Evolutionary conservation across 805 yeast species (phyloP).

Genomic region (Saturnispora serradocipensis): DNA sequence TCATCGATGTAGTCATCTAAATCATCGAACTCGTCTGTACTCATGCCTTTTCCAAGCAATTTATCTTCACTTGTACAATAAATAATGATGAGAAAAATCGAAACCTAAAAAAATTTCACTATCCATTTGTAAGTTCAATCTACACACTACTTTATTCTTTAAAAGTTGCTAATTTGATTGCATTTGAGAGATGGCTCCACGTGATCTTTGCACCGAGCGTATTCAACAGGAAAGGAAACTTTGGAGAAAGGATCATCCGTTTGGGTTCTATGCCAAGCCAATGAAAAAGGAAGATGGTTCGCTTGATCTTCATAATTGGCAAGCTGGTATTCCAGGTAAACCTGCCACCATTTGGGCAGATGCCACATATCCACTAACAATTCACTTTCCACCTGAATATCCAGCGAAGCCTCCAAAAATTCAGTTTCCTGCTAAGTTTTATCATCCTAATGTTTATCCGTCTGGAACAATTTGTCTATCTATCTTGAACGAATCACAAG

Average conservation of each 20-base stretch:
- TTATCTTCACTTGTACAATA: not conserved
- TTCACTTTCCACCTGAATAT: conserved; percentile 80
- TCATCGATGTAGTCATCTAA: conserved; percentile 82
- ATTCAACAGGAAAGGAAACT: conserved; percentile 91
- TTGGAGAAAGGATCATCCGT: conserved; percentile 98
- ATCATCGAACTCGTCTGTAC: conserved; percentile 64
- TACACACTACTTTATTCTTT: not conserved
- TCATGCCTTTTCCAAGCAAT: conserved; percentile 4
- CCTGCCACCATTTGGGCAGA: conserved; percentile 79
- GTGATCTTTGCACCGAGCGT: conserved; percentile 58
- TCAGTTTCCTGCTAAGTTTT: conserved; percentile 78
- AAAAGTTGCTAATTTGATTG: not conserved
- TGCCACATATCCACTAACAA: conserved; percentile 79
- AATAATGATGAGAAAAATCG: not conserved
- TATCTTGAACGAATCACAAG: conserved; percentile 88
- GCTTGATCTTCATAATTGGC: conserved; percentile 80
- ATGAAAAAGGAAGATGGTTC: conserved; percentile 70
- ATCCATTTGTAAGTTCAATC: not conserved
- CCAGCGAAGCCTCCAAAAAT: conserved; percentile 97
- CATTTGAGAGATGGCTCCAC: conserved; percentile 6
- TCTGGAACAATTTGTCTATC: conserved; percentile 94
- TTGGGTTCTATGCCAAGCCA: conserved; percentile 94
- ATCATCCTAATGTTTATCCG: conserved; percentile 97
- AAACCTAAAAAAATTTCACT: not conserved
- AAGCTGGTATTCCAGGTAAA: conserved; percentile 94